These are phyloP conservation scores for Posidonia australis DNA, from an alignment of 106 monocot species.

Conservation along the genomic window DNA sequence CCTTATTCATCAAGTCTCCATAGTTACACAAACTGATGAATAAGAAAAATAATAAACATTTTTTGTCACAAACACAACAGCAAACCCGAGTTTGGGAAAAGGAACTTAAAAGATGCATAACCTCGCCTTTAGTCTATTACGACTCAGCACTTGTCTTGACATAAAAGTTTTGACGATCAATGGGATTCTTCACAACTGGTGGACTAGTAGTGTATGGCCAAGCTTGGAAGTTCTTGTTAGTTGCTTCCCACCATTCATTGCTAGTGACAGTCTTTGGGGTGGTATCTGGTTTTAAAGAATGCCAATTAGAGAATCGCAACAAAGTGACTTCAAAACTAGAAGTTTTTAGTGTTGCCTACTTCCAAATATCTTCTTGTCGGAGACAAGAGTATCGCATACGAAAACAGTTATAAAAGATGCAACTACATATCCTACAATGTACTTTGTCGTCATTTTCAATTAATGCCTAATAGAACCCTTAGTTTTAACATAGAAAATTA, in stretches of 20 bases:
- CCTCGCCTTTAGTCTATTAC: background rate
- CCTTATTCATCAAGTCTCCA: background rate
- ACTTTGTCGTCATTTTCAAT: constrained; percentile 13
- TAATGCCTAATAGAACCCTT: background rate
- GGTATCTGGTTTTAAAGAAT: constrained; percentile 9
- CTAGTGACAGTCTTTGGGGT: constrained; percentile 50
- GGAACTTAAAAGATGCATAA: background rate
- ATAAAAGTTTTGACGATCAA: constrained; percentile 82
- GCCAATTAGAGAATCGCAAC: background rate
- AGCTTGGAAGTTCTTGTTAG: constrained; percentile 74
- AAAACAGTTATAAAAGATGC: constrained; percentile 17
- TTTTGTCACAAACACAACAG: background rate
- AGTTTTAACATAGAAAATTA: too few species aligned
- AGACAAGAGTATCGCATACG: constrained; percentile 16
- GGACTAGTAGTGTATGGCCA: constrained; percentile 87
- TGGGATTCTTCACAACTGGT: constrained; percentile 77
- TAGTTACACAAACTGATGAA: too few species aligned
- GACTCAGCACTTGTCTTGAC: constrained; percentile 30
- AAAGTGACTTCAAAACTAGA: background rate
- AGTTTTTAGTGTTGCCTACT: constrained; percentile 8
- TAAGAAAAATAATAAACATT: background rate
- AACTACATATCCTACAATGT: constrained; percentile 7
- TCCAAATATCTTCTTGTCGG: constrained; percentile 48
- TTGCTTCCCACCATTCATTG: constrained; percentile 71
- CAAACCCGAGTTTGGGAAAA: background rate